Evolutionary conservation across 148 eudicot species (phyloP), one percentile per base, ranked within the genome.

Genomic region (Cornus kousa): DNA sequence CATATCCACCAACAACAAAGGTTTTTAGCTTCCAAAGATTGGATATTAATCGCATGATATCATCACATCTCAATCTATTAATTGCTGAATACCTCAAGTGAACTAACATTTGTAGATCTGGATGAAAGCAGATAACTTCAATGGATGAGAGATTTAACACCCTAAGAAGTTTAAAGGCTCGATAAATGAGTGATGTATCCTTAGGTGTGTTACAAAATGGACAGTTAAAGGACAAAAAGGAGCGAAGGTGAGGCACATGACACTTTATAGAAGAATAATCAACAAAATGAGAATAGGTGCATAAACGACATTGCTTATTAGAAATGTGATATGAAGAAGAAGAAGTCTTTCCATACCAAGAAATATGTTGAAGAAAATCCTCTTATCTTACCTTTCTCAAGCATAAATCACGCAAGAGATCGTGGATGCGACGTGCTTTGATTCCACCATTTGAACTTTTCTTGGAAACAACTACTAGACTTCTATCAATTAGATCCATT

Each of bases 361-460:
- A 55, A 55, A 55, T 55, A 10, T 55, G 2, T 16, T 78, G 70
- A 43, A 86, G 75, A 67, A 89, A 70, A 17, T 28, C 75, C 79
- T 14, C 71, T 69, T 22, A 55, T 79, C 0, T 37, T 81, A 1
- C 28, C 28, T 28, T 28, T 28, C 28, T 28, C 28, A 28, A 28
- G 28, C 28, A 28, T 28, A 28, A 28, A 28, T 28, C 28, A 28
- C 28, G 28, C 28, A 28, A 28, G 28, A 28, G 28, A 28, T 28
- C 28, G 28, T 28, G 28, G 28, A 28, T 28, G 28, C 28, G 28
- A 28, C 28, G 1, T 28, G 28, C 28, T n/a, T n/a, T n/a, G n/a
- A n/a, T n/a, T n/a, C n/a, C n/a, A n/a, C n/a, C n/a, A n/a, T n/a
- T n/a, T n/a, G n/a, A n/a, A n/a, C 28, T 28, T 28, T 28, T 28